Evolutionary conservation across 1,139 yeast genomes (phyloP).

Genomic region (Blastobotrys malaysiensis): DNA sequence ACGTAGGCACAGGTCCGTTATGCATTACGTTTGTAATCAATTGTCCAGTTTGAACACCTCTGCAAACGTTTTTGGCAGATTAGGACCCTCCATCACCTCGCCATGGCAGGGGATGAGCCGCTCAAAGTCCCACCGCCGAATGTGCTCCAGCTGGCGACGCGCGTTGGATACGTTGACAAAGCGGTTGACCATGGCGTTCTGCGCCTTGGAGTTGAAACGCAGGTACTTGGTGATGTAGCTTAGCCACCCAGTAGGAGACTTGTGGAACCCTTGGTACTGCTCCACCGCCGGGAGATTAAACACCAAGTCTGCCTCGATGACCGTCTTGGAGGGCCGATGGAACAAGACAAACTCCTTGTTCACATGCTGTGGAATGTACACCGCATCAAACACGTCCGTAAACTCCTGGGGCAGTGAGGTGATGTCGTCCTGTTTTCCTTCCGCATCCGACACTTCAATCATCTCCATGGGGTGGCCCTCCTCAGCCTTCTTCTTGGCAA

Average conservation of each 20-base stretch:
- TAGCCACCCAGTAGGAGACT: constrained; percentile 40
- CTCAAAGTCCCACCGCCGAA: constrained; percentile 45
- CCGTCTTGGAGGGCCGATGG: constrained; percentile 42
- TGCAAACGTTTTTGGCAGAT: constrained; percentile 35
- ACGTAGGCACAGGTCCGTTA: too few relatives aligned
- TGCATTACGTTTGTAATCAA: too few relatives aligned
- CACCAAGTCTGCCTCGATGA: constrained; percentile 54
- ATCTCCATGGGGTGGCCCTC: constrained; percentile 37
- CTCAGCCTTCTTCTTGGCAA: constrained; percentile 29
- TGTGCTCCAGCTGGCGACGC: constrained; percentile 29
- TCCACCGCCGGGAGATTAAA: constrained; percentile 46
- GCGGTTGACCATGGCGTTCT: constrained; percentile 20
- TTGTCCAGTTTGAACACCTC: constrained; percentile 6
- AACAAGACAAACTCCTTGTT: constrained; percentile 53
- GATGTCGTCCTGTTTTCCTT: constrained; percentile 24
- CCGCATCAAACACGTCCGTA: constrained; percentile 45
- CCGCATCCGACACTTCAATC: constrained; percentile 30
- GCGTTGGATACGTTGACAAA: background rate
- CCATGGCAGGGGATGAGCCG: constrained; percentile 57
- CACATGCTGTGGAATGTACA: constrained; percentile 48
- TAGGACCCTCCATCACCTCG: constrained; percentile 40
- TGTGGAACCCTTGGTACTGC: constrained; percentile 39
- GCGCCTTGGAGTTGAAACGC: constrained; percentile 36
- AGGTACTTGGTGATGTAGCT: constrained; percentile 37
- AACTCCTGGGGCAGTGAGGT: constrained; percentile 23